Percentiles rank a stretch among this genome's conserved stretches.
Conservation (phyloP, 2,329 filamentous ascomycete genomes). For the Scytalidium lignicola region DNA sequence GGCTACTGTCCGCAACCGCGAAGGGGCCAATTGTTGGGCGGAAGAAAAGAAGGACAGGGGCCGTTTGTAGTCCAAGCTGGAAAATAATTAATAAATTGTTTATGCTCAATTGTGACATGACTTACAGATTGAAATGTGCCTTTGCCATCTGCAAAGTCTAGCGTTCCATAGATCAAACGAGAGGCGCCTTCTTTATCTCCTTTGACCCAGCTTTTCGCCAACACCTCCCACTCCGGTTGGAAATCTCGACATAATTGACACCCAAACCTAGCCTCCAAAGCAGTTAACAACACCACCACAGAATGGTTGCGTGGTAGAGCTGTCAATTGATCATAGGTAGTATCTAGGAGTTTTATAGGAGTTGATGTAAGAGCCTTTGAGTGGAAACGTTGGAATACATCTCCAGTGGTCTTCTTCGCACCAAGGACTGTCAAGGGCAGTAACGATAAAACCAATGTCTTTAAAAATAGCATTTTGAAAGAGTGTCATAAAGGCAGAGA, state of each 20-base stretch:
- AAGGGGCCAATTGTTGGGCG: slow-evolving; percentile 77
- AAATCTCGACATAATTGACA: slow-evolving; percentile 87
- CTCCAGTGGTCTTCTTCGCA: slow-evolving; percentile 57
- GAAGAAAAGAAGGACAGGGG: slow-evolving; percentile 84
- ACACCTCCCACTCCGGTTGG: slow-evolving; percentile 87
- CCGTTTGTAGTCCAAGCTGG: slow-evolving; percentile 88
- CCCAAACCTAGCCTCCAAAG: slow-evolving; percentile 74
- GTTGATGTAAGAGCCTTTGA: slow-evolving; percentile 58
- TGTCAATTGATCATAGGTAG: slow-evolving; percentile 70
- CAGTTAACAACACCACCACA: slow-evolving; percentile 78
- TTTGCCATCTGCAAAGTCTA: slow-evolving; percentile 85
- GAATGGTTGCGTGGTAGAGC: slow-evolving; percentile 77
- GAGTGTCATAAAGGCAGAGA: slow-evolving; percentile 2
- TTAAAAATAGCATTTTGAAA: slow-evolving; percentile 63
- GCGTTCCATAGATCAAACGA: slow-evolving; percentile 70
- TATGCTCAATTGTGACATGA: background rate
- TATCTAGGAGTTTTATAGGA: slow-evolving; percentile 75
- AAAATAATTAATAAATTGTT: background rate
- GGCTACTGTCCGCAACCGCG: slow-evolving; percentile 63
- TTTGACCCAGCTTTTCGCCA: slow-evolving; percentile 81
- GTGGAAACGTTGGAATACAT: slow-evolving; percentile 69
- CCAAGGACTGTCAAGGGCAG: slow-evolving; percentile 56
- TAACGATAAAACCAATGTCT: slow-evolving; percentile 57
- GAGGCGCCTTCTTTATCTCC: slow-evolving; percentile 72
- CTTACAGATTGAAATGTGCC: slow-evolving; percentile 79